phyloP scores from a whole-genome alignment of 2,329 filamentous ascomycete genomes.

The Thielaviopsis euricoi region DNA sequence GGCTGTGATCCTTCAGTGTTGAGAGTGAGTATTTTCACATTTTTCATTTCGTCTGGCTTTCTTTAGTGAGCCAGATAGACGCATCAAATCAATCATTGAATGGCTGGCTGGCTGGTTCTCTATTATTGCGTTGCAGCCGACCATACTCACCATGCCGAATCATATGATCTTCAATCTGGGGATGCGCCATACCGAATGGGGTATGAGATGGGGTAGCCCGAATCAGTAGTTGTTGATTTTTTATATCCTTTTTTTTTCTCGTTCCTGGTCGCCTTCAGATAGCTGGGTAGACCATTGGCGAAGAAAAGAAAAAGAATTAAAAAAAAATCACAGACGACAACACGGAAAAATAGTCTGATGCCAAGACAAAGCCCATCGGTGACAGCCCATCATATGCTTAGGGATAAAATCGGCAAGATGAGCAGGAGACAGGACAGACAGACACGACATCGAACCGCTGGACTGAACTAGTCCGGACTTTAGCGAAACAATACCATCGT shows the following conservation, averaged over 20 bases:
- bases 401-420: too few relatives aligned
- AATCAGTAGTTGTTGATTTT: not conserved
- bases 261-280: too few relatives aligned
- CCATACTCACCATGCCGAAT: not conserved
- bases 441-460: not conserved
- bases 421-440: too few relatives aligned
- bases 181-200: not conserved
- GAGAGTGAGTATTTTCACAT: too few relatives aligned
- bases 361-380: too few relatives aligned
- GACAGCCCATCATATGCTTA: too few relatives aligned
- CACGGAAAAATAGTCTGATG: too few relatives aligned
- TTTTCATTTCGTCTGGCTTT: too few relatives aligned
- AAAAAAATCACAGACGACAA: too few relatives aligned
- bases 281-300: too few relatives aligned
- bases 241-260: not conserved
- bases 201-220: not conserved
- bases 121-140: not conserved
- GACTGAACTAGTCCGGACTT: not conserved
- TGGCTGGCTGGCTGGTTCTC: not conserved
- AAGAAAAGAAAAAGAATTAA: too few relatives aligned
- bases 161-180: constrained; percentile 1
- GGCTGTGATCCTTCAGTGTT: not conserved
- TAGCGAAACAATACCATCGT: not conserved
- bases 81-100: not conserved
- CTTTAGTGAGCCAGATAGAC: not conserved